These are phyloP conservation scores for Melastoma malabathricum DNA, from an alignment of 345 rosid genomes.

Conservation along the genomic window DNA sequence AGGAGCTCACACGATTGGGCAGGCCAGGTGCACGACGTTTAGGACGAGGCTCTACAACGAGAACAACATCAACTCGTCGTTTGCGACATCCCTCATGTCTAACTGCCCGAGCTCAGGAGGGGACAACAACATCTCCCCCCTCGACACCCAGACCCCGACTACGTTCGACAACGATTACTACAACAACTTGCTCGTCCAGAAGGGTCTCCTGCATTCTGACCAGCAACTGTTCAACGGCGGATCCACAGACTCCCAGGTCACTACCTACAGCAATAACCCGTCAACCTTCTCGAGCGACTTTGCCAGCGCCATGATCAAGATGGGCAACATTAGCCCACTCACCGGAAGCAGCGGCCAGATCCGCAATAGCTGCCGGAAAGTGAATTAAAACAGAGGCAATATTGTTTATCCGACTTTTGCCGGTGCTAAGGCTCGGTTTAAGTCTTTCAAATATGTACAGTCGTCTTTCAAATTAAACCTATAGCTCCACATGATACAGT, in stretches of 20 bases:
- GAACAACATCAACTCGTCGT: conserved; percentile 23
- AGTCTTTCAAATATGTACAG: neutral
- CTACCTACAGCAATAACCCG: conserved; percentile 20
- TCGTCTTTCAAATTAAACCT: neutral
- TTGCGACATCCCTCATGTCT: conserved; percentile 17
- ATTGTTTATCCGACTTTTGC: neutral
- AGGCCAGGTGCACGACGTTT: conserved; percentile 41
- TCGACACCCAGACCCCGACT: conserved; percentile 28
- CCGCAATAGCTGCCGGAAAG: conserved; percentile 28
- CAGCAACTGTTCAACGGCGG: conserved; percentile 44
- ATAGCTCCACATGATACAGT: no score
- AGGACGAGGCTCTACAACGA: conserved; percentile 34
- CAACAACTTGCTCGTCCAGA: conserved; percentile 28
- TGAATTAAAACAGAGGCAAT: conserved; percentile 10
- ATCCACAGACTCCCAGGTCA: conserved; percentile 39
- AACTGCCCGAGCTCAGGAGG: conserved; percentile 32
- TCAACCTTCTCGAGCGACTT: conserved; percentile 28
- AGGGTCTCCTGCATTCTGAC: conserved; percentile 55
- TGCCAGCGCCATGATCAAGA: conserved; percentile 38
- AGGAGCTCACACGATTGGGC: conserved; percentile 42
- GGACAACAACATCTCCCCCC: conserved; percentile 19
- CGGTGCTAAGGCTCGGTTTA: neutral
- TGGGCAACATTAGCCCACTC: conserved; percentile 37
- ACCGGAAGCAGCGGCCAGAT: conserved; percentile 36
- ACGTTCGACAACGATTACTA: conserved; percentile 51